Evolutionary conservation across 192 early-diverging fungal species (phyloP).

Genomic region (Backusella macrospora): DNA sequence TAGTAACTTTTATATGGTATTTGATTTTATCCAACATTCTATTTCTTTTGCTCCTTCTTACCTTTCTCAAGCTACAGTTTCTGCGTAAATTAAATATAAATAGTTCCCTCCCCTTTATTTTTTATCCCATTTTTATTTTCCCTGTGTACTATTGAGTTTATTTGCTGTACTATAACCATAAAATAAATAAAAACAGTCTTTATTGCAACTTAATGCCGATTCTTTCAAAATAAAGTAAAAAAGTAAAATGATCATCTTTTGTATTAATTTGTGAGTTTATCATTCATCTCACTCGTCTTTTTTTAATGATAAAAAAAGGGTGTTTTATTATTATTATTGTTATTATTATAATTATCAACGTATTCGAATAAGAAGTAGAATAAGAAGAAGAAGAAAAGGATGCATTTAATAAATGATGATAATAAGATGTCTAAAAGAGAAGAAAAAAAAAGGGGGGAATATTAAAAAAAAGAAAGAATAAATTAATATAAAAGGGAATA

Average conservation of each 20-base stretch:
- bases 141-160: too few species aligned
- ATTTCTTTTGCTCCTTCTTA: conserved; percentile 3
- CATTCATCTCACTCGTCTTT: too few species aligned
- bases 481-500: not conserved
- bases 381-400: not conserved
- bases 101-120: too few species aligned
- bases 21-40: not conserved
- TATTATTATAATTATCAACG: not conserved
- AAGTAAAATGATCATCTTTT: not conserved
- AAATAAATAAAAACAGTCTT: not conserved
- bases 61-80: not conserved
- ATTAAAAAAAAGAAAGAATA: not conserved
- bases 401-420: conserved; percentile 1
- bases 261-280: too few species aligned
- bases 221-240: not conserved
- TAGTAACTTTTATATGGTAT: not conserved
- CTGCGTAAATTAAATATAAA: not conserved
- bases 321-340: not conserved
- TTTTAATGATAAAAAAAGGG: too few species aligned
- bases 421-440: conserved; percentile 13
- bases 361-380: not conserved
- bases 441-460: not conserved
- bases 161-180: not conserved
- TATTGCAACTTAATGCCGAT: not conserved
- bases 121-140: too few species aligned